phyloP scores from a whole-genome alignment of 129 eudicot genomes.

The Chrysanthemum lavandulifolium region DNA sequence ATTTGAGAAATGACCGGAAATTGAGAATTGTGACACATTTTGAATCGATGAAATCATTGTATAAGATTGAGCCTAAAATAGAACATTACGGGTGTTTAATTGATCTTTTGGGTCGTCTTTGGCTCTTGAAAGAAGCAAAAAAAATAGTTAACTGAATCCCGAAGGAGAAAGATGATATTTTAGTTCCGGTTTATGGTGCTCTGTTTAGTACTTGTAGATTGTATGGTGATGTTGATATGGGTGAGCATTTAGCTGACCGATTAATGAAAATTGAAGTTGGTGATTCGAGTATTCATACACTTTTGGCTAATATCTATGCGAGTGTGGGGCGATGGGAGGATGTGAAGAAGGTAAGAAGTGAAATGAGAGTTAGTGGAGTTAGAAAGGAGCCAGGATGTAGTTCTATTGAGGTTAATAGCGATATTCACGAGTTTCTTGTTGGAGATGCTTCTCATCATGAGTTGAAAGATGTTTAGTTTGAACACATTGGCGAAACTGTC shows the following conservation, averaged over 20 bases:
- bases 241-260: conserved; percentile 49
- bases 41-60: conserved; percentile 44
- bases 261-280: conserved; percentile 44
- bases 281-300: conserved; percentile 58
- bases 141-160: conserved; percentile 40
- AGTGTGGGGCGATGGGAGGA: conserved; percentile 67
- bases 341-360: conserved; percentile 48
- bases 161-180: conserved; percentile 31
- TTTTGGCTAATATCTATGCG: conserved; percentile 61
- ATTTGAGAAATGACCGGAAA: no score
- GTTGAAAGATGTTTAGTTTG: no score
- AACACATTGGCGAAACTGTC: conserved; percentile 21
- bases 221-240: conserved; percentile 61
- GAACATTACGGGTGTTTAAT: conserved; percentile 74
- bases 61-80: conserved; percentile 51
- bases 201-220: conserved; percentile 72
- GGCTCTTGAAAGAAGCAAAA: conserved; percentile 62
- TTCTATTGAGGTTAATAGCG: conserved; percentile 48
- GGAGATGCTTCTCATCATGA: no score
- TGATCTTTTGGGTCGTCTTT: conserved; percentile 65
- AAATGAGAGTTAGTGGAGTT: conserved; percentile 41
- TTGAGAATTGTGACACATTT: no score
- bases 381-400: conserved; percentile 72
- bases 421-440: conserved; percentile 40
- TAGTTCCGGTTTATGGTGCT: conserved; percentile 64